A percentile compares a stretch with the other conserved stretches of the same genome.
Evolutionary conservation across 2,329 filamentous ascomycete species (phyloP).

Genomic region (Scytalidium sp.): DNA sequence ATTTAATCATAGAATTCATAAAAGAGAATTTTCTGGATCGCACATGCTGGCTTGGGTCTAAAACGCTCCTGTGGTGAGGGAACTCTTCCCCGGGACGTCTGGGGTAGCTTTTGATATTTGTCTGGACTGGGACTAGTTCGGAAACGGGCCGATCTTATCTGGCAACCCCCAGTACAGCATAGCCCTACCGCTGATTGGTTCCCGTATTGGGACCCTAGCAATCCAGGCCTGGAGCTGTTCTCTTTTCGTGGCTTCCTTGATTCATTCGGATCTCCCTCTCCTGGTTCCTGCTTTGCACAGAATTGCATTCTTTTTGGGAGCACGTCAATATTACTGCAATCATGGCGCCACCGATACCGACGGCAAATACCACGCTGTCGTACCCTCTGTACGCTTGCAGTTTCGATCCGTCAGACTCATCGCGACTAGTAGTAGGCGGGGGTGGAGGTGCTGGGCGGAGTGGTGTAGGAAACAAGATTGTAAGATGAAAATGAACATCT

Average conservation of each 20-base stretch:
- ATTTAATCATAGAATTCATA: not conserved
- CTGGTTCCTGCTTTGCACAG: no score
- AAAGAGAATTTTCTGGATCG: no score
- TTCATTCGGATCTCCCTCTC: no score
- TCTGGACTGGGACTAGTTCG: not conserved
- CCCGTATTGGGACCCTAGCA: not conserved
- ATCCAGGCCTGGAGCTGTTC: not conserved
- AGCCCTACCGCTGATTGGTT: not conserved
- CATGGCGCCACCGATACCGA: conserved; percentile 28
- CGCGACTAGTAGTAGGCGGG: conserved; percentile 76
- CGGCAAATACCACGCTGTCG: conserved; percentile 49
- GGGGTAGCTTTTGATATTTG: not conserved
- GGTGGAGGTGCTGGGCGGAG: conserved; percentile 80
- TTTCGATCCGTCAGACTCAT: conserved; percentile 78
- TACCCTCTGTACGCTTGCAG: conserved; percentile 87
- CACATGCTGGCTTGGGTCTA: no score
- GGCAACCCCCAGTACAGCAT: no score
- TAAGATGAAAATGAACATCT: conserved; percentile 34
- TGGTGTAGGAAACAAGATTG: conserved; percentile 85
- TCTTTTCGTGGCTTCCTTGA: not conserved
- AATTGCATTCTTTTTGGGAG: no score
- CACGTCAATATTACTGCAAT: not conserved
- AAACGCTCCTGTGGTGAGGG: no score
- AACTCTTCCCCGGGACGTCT: no score
- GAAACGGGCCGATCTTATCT: not conserved